Percentiles rank a stretch among this genome's conserved stretches.
These are phyloP conservation scores for Metschnikowia similis DNA, from an alignment of 805 yeast genomes.

Conservation along the genomic window DNA sequence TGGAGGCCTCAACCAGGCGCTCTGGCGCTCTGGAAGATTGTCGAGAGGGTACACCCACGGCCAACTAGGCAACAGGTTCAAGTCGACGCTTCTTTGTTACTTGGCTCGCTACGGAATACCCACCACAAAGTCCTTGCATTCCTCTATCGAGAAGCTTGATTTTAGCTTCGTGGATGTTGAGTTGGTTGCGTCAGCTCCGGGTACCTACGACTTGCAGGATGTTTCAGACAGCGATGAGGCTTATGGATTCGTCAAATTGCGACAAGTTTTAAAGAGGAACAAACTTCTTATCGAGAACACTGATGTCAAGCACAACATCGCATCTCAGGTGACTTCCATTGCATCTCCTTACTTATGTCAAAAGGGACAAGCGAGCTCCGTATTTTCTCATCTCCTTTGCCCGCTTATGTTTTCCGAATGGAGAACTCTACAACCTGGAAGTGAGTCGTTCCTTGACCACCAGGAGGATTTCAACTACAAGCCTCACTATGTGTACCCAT, in stretches of 20 bases:
- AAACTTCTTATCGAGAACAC: constrained; percentile 22
- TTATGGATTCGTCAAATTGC: constrained; percentile 48
- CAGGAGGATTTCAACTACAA: constrained; percentile 22
- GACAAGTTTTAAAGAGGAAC: constrained; percentile 35
- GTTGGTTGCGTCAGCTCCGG: constrained; percentile 55
- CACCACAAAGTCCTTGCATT: constrained; percentile 24
- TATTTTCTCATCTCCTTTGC: constrained; percentile 45
- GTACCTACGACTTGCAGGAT: constrained; percentile 22
- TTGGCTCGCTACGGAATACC: constrained; percentile 38
- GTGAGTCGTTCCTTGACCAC: constrained; percentile 17
- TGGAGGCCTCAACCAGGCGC: constrained; percentile 56
- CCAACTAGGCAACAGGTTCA: constrained; percentile 28
- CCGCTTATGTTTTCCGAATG: constrained; percentile 37
- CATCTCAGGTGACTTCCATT: constrained; percentile 48
- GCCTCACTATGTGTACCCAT: constrained; percentile 44
- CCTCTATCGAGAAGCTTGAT: constrained; percentile 31
- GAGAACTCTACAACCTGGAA: constrained; percentile 27
- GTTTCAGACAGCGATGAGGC: constrained; percentile 16
- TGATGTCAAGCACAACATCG: constrained; percentile 22
- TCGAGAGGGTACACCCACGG: constrained; percentile 10
- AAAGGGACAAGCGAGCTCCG: constrained; percentile 29
- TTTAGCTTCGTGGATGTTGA: constrained; percentile 48
- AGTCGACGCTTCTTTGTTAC: constrained; percentile 42
- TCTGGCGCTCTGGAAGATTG: constrained; percentile 56
- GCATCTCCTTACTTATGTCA: constrained; percentile 38